Evolutionary conservation across 2,329 filamentous ascomycete genomes (phyloP).

Genomic region (Clonostachys sp.): DNA sequence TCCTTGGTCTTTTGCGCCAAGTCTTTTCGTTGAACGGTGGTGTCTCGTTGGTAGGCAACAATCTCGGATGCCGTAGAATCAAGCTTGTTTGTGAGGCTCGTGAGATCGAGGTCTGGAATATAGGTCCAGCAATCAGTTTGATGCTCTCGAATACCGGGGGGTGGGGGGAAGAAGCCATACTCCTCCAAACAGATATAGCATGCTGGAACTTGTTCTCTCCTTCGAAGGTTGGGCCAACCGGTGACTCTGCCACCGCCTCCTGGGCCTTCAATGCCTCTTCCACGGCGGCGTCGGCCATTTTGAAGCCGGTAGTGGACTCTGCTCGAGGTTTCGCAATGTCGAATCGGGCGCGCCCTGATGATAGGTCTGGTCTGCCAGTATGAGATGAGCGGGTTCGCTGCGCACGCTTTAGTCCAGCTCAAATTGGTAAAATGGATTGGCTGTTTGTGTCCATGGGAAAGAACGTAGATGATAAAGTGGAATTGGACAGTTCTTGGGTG

Average conservation of each 20-base stretch:
- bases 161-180: conserved; percentile 44
- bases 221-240: conserved; percentile 27
- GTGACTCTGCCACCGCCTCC: conserved; percentile 16
- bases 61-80: conserved; percentile 95
- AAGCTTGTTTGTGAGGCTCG: conserved; percentile 75
- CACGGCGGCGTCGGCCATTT: conserved; percentile 24
- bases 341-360: too few species aligned
- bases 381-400: too few species aligned
- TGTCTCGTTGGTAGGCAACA: conserved; percentile 86
- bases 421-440: too few species aligned
- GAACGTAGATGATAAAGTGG: too few species aligned
- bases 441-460: too few species aligned
- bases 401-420: too few species aligned
- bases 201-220: conserved; percentile 92
- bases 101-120: conserved; percentile 74
- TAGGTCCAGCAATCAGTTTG: neutral
- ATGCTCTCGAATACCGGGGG: neutral
- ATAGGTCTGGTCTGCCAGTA: too few species aligned
- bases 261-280: conserved; percentile 19
- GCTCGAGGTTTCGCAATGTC: neutral
- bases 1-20: conserved; percentile 99
- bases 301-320: conserved; percentile 5
- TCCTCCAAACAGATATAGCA: conserved; percentile 93
- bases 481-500: too few species aligned
- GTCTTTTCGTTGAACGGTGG: conserved; percentile 94